These are phyloP conservation scores for Phytophthora podocarpi DNA, from an alignment of 352 stramenopile species.

Conservation along the genomic window DNA sequence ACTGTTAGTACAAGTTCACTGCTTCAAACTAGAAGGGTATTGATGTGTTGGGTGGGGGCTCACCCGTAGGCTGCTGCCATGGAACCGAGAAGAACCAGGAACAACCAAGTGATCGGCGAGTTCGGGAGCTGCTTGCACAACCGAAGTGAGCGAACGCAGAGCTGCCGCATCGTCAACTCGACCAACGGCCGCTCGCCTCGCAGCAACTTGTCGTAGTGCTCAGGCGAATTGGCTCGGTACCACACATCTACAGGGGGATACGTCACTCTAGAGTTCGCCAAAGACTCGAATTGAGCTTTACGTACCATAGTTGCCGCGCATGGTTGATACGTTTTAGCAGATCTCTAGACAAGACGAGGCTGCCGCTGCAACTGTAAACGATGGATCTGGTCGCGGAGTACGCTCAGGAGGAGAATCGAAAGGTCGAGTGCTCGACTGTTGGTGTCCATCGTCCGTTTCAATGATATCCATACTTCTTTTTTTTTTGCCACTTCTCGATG, in stretches of 20 bases:
- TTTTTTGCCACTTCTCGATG: no score
- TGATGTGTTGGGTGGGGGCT: no score
- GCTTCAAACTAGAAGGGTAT: no score
- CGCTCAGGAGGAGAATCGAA: no score
- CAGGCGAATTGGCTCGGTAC: constrained; percentile 66
- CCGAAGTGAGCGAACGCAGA: constrained; percentile 68
- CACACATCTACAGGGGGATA: constrained; percentile 54
- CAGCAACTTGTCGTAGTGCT: constrained; percentile 76
- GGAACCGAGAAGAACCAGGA: constrained; percentile 63
- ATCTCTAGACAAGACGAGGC: background rate
- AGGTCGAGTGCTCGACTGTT: constrained; percentile 25
- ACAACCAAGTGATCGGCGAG: constrained; percentile 86
- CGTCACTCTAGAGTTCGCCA: no score
- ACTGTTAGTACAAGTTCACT: no score
- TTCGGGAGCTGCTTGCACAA: constrained; percentile 84
- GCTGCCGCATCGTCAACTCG: constrained; percentile 67
- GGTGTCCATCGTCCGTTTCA: constrained; percentile 19
- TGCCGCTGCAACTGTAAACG: no score
- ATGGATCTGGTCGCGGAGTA: no score
- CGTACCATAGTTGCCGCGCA: constrained; percentile 33
- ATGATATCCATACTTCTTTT: no score
- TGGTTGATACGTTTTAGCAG: constrained; percentile 4
- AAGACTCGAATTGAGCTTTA: background rate
- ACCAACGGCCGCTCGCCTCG: constrained; percentile 61
- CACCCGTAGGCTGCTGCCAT: constrained; percentile 75